Conservation (phyloP, 441 rosid species). For the Viola pubescens region DNA sequence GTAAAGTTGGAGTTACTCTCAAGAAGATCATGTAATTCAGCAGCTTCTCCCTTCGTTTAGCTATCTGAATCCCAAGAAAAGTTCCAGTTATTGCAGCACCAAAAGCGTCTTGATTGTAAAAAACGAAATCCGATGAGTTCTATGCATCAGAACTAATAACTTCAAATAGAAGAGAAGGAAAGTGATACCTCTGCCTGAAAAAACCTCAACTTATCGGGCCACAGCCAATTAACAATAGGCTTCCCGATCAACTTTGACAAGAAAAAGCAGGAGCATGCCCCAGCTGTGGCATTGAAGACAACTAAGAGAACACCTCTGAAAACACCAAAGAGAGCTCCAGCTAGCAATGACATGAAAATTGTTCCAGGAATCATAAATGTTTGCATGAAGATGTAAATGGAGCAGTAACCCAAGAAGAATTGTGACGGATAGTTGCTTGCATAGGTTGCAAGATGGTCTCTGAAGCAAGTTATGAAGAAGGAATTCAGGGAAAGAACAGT, state of each 20-base stretch:
- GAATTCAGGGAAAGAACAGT: slow-evolving; percentile 8
- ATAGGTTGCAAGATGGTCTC: slow-evolving; percentile 75
- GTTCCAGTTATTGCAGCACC: slow-evolving; percentile 4
- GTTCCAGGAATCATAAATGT: slow-evolving; percentile 99
- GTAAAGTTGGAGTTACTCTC: slow-evolving; percentile 87
- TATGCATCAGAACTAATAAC: slow-evolving; percentile 2
- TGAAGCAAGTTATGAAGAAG: slow-evolving; percentile 26
- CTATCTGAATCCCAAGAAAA: slow-evolving; percentile 42
- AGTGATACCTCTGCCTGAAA: slow-evolving; percentile 78
- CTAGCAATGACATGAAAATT: slow-evolving; percentile 95
- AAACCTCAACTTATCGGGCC: slow-evolving; percentile 89
- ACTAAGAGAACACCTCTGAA: slow-evolving; percentile 77
- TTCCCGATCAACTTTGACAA: slow-evolving; percentile 85
- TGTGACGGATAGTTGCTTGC: slow-evolving; percentile 71
- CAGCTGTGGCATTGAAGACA: slow-evolving; percentile 86
- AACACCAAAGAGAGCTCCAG: slow-evolving; percentile 96
- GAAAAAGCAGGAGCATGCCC: slow-evolving; percentile 91
- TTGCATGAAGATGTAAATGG: slow-evolving; percentile 96
- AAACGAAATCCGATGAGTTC: background rate
- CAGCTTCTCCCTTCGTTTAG: slow-evolving; percentile 81
- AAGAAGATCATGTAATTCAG: slow-evolving; percentile 92
- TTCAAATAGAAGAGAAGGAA: slow-evolving; percentile 2
- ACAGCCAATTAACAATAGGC: slow-evolving; percentile 81
- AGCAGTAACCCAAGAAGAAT: slow-evolving; percentile 85
- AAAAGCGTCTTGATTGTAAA: slow-evolving; percentile 1